These are phyloP conservation scores for Termitomyces sp. DNA, from an alignment of 768 basidiomycete species.

Conservation along the genomic window DNA sequence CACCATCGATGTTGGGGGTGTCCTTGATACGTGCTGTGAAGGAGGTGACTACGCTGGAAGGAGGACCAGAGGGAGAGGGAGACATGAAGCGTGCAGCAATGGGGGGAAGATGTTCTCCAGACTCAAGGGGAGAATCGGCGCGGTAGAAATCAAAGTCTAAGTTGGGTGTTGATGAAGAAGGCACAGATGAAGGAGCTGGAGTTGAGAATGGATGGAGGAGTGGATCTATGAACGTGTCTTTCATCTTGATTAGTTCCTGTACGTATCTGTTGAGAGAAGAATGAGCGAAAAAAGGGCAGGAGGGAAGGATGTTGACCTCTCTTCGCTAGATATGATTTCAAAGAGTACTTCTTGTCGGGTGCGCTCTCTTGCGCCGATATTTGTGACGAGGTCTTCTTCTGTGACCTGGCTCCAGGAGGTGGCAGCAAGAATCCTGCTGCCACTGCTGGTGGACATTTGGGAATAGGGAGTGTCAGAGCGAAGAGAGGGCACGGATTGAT, in stretches of 20 bases:
- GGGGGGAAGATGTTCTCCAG: conserved; percentile 69
- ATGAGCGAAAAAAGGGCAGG: conserved; percentile 1
- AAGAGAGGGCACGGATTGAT: conserved; percentile 54
- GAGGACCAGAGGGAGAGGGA: conserved; percentile 45
- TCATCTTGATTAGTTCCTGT: conserved; percentile 83
- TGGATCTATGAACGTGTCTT: conserved; percentile 88
- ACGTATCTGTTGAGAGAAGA: conserved; percentile 65
- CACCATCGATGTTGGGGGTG: conserved; percentile 63
- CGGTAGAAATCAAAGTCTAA: conserved; percentile 70
- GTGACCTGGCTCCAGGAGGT: conserved; percentile 92
- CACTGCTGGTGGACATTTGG: conserved; percentile 60
- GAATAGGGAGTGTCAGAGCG: conserved; percentile 82
- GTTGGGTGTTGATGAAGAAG: conserved; percentile 50
- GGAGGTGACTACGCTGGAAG: conserved; percentile 21
- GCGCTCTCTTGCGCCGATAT: conserved; percentile 89
- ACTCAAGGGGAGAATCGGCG: conserved; percentile 63
- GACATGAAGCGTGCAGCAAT: conserved; percentile 93
- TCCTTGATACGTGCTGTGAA: conserved; percentile 42
- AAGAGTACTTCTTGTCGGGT: conserved; percentile 95
- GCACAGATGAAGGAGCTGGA: conserved; percentile 34
- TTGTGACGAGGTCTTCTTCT: conserved; percentile 89
- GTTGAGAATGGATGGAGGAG: conserved; percentile 79
- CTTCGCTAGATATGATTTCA: conserved; percentile 95
- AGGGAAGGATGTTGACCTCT: conserved; percentile 52
- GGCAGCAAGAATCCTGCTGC: conserved; percentile 70